Base-by-base conservation (phyloP, 2,329 filamentous ascomycete species). In the Cryphonectria carpinicola region DNA sequence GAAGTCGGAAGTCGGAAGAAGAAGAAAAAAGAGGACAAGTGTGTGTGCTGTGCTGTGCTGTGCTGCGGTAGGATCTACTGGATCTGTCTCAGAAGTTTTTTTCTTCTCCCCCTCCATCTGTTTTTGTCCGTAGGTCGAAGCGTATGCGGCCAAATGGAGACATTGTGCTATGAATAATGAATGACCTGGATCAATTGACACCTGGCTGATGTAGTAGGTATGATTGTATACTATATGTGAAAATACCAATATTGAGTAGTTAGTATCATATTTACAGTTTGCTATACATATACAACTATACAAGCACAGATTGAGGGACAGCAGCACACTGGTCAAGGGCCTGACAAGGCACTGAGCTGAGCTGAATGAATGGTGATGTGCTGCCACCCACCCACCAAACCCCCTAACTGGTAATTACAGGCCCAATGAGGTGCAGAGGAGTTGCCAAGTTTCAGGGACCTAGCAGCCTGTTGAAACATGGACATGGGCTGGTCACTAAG, bases 401-500 rank as follows among this genome's bases (percentile, higher is more conserved):
- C 13, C 32, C 32, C 19, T 39, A 37, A 37, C 14, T 62, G 28
- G 60, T 63, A 25, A 25, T 63, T 41, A 11, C 17, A 63, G 32
- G 39, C 25, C 41, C 63, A 46, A 65, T 49, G 17, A 65, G 41
- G 4, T 49, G 58, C 63, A 43, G 41, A 52, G 28, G 63, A 52
- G 63, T 7, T 65, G 63, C 43, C 41, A 52, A 52, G 63, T 65
- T 52, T 37, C 25, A 65, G 63, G 63, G 63, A 52, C 63, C 63
- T 4, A 43, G 14, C 63, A n/a, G 8, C 41, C 6, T 37, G 63
- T 65, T 64, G 63, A 65, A 65, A 65, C 63, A 65, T 32, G 43
- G n/a, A 46, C 62, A 52, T 4, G 37, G 37, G 41, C 39, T 64
- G 39, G 11, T 46, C 35, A 22, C 61, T 64, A 49, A 19, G 46